Base-by-base conservation (phyloP, 257 asterid species). In the Nyctanthes arbortristis region DNA sequence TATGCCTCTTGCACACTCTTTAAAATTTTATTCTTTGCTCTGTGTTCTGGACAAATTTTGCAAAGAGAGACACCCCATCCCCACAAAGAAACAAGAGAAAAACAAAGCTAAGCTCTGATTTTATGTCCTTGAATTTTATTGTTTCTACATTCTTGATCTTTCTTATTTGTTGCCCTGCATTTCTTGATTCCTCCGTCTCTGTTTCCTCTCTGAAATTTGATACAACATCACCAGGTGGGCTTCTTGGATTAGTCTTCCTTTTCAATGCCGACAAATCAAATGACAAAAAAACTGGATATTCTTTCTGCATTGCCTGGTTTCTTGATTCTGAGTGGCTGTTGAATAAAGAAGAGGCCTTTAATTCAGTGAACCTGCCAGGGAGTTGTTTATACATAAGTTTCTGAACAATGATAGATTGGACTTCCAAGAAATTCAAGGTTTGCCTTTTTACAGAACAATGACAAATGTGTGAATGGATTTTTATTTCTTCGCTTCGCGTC, bases 391-490 rank as follows among this genome's bases (percentile, higher is more conserved):
- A 49, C 61, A 78, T 75, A 81, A 75, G 73, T 73, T 65, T 54
- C n/a, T 75, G 79, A 76, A 70, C 66, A 73, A 84, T 84, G 88
- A 80, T 73, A 75, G 80, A 80, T 80, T 83, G 59, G 49, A 75
- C 45, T 73, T 61, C 74, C 54, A 80, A 80, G 82, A 84, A 76
- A 73, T 61, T 73, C 79, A 84, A 81, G 86, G 89, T 84, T 70
- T 56, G 84, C 7, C 24, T 22, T 28, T 55, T 55, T n/a, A n/a
- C 13, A 25, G 18, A 27, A 4, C 13, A 27, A n/a, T 22, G 62
- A n/a, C n/a, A 56, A 9, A 24, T 54, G 27, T 18, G 12, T 56
- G 28, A 56, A 56, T 56, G 33, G 27, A 32, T 18, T 8, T 7
- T 56, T n/a, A 14, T 56, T 7, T 27, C 2, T 56, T 24, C 33